Base-by-base conservation (phyloP, 2,329 filamentous ascomycete species). In the Cadophora sp. region DNA sequence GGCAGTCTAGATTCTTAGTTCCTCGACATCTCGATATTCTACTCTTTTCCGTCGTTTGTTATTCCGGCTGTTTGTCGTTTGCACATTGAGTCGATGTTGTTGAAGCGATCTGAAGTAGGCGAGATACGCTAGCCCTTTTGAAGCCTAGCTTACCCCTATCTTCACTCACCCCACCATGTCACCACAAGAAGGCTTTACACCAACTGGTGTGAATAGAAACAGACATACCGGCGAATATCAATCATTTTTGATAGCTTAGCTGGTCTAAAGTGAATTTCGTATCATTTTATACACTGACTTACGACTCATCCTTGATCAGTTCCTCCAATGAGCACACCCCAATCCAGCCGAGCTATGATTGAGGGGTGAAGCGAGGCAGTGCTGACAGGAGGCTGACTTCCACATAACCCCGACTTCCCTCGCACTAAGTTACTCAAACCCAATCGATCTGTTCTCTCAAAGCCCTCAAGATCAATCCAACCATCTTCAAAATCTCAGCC, bases 321-420 rank as follows among this genome's bases (percentile, higher is more conserved):
- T 18, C 30, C 2, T 39, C 30, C 18, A 20, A 16, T 13, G 18
- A 39, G 8, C 9, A 45, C 43, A 45, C 9, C 6, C 51, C 27
- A 7, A 14, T n/a, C 27, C 4, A 27, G 30, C 18, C 51, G 22
- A 36, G 51, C 50, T 18, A 39, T 16, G 33, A 39, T 39, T n/a
- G 7, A 13, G 8, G 18, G 24, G 30, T 30, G 18, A 56, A 56
- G 51, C 51, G 51, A 56, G 51, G 33, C 39, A 16, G 18, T 39
- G 48, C 48, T 51, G 48, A 51, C 48, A 18, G 48, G 24, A 30
- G 24, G 48, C 48, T 51, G 48, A 51, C 24, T 6, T 18, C 48
- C 36, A 1, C 36, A 9, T 1, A 45, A 51, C 16, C 27, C n/a
- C 14, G 14, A 18, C 27, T 14, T 8, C n/a, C 27, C 20, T 51